phyloP scores from a whole-genome alignment of 192 early-diverging fungal species.

The Chytriomyces sp. region DNA sequence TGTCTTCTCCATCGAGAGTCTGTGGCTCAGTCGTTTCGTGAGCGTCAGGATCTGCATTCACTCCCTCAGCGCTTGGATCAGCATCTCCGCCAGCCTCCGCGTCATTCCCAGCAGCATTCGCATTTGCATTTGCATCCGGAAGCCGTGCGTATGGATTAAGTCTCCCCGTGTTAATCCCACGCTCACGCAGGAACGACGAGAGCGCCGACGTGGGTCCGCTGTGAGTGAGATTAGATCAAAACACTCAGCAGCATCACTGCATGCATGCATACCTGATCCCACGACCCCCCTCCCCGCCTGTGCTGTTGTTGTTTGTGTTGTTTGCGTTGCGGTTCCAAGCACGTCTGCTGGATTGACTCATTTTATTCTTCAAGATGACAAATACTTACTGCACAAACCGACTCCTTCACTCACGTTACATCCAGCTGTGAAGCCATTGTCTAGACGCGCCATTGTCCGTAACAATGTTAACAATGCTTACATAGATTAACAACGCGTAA shows the following conservation, averaged over 20 bases:
- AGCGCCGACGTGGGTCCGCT: slow-evolving; percentile 27
- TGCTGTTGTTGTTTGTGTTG: background rate
- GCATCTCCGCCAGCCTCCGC: background rate
- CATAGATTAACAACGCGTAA: too few species aligned
- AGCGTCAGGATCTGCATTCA: background rate
- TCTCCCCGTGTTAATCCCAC: slow-evolving; percentile 31
- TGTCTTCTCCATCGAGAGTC: background rate
- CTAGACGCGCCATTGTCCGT: too few species aligned
- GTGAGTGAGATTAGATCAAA: background rate
- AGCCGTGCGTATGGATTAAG: slow-evolving; percentile 34
- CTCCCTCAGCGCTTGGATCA: background rate
- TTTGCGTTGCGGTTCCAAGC: slow-evolving; percentile 14
- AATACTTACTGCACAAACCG: too few species aligned
- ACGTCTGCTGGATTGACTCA: slow-evolving; percentile 16
- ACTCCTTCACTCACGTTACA: too few species aligned
- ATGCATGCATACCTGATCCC: background rate
- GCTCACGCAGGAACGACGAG: slow-evolving; percentile 33
- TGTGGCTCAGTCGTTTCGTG: background rate
- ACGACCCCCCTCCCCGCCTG: background rate
- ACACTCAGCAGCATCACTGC: background rate
- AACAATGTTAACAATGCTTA: too few species aligned
- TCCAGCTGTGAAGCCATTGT: too few species aligned
- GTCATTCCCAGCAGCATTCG: background rate
- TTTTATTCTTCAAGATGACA: background rate
- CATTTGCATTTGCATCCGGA: slow-evolving; percentile 5